These are phyloP conservation scores for Yamadazyma trypodendri DNA, from an alignment of 1,139 yeast species.

Conservation along the genomic window DNA sequence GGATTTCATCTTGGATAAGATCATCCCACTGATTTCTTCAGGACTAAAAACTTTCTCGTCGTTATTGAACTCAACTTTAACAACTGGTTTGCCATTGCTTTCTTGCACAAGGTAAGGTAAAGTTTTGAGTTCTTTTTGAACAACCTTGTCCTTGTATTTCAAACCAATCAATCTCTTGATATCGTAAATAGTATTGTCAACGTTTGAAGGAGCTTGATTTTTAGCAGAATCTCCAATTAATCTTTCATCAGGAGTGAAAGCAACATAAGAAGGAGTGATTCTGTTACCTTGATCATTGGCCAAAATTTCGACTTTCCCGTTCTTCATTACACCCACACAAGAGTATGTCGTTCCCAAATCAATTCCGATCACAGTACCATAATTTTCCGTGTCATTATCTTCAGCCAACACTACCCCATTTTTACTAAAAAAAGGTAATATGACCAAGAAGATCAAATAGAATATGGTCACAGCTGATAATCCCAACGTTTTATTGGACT, in stretches of 20 bases:
- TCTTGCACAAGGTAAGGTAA: conserved; percentile 71
- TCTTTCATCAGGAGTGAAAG: conserved; percentile 82
- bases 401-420: conserved; percentile 28
- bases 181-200: conserved; percentile 77
- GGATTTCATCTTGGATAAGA: conserved; percentile 86
- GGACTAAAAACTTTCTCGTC: conserved; percentile 76
- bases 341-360: conserved; percentile 89
- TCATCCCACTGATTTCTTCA: conserved; percentile 91
- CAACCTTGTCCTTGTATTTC: conserved; percentile 69
- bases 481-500: conserved; percentile 35
- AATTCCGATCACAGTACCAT: conserved; percentile 82
- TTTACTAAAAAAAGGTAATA: conserved; percentile 57
- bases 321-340: conserved; percentile 92
- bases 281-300: conserved; percentile 97
- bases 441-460: conserved; percentile 55
- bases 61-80: conserved; percentile 65
- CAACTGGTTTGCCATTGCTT: conserved; percentile 77
- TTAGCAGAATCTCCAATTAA: conserved; percentile 94
- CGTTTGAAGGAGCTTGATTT: conserved; percentile 86
- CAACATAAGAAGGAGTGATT: conserved; percentile 89
- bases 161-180: conserved; percentile 86
- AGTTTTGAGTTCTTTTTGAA: conserved; percentile 80
- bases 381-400: conserved; percentile 48
- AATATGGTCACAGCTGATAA: conserved; percentile 53
- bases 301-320: conserved; percentile 86